Base-by-base conservation (phyloP, 805 yeast species). In the Priceomyces castillae region DNA sequence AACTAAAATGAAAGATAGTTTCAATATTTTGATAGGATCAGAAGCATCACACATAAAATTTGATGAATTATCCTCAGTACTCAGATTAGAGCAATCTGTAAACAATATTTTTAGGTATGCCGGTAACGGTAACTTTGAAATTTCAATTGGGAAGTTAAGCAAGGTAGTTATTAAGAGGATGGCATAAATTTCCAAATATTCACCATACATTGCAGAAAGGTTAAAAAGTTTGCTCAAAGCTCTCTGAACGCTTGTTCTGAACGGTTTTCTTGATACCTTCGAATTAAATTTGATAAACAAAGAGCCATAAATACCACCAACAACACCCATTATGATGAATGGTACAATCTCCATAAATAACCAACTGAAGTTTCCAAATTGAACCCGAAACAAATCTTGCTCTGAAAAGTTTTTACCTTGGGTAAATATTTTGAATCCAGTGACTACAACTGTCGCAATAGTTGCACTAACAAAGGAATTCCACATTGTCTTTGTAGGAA, bases 381-480 rank as follows among this genome's bases (percentile, higher is more conserved):
- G 86, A n/a, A 79, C 80, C 50, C 77, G 82, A 39, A 84, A 76
- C 23, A 69, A 57, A 39, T 74, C 67, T n/a, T 79, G 73, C 40
- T 81, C 80, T 31, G 50, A 45, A 48, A 65, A 70, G 53, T 67
- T 57, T 14, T 51, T 49, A 7, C 76, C 76, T 25, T 69, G 70
- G 2, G 75, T 67, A 41, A 71, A 65, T 18, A 62, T 52, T 45
- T 58, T 60, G 44, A 69, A 67, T 3, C 73, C 74, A 3, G 61
- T 59, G 20, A 87, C 59, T 0, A 84, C 71, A 2, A 84, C 76
- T 11, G 84, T 83, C 1, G 89, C 83, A 9, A 83, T 67, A 52
- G 89, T 85, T 1, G 96, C 83, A 52, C 88, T 80, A 2, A 86
- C 84, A 62, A 88, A 89, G 5, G 90, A 79, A 52, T 81, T 82